A percentile compares a stretch with the other conserved stretches of the same genome.
Conservation (phyloP, 148 eudicot species). For the Camellia japonica region DNA sequence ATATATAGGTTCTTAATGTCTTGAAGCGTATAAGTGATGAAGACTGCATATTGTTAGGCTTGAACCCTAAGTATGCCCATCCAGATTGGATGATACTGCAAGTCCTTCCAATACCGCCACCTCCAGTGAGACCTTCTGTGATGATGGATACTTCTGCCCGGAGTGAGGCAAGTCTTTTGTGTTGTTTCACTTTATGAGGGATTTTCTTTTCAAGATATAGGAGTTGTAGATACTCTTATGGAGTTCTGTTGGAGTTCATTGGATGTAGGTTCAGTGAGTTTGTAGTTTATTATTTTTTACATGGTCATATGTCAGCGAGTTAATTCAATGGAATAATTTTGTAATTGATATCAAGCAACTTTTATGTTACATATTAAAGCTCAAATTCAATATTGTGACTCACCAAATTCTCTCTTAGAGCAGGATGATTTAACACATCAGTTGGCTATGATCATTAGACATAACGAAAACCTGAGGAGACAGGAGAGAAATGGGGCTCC, state of each 20-base stretch:
- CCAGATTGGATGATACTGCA: conserved; percentile 93
- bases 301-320: neutral
- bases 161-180: conserved; percentile 63
- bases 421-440: conserved; percentile 99
- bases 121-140: conserved; percentile 86
- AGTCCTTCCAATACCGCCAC: conserved; percentile 85
- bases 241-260: neutral
- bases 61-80: conserved; percentile 79
- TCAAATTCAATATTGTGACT: conserved; percentile 1
- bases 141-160: conserved; percentile 90
- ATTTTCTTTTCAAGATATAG: neutral
- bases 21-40: conserved; percentile 79
- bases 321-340: neutral
- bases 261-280: neutral
- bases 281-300: neutral
- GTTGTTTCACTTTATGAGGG: neutral
- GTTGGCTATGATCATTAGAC: conserved; percentile 94
- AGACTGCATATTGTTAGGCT: conserved; percentile 68
- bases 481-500: conserved; percentile 99
- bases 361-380: neutral
- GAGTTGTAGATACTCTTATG: neutral
- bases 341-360: neutral
- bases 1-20: conserved; percentile 61
- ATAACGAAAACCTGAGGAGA: conserved; percentile 82
- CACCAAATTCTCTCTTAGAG: conserved; percentile 4